Percentiles rank a stretch among this genome's conserved stretches.
phyloP scores from a whole-genome alignment of 2,329 filamentous ascomycete species.

The Aureobasidium sp. region DNA sequence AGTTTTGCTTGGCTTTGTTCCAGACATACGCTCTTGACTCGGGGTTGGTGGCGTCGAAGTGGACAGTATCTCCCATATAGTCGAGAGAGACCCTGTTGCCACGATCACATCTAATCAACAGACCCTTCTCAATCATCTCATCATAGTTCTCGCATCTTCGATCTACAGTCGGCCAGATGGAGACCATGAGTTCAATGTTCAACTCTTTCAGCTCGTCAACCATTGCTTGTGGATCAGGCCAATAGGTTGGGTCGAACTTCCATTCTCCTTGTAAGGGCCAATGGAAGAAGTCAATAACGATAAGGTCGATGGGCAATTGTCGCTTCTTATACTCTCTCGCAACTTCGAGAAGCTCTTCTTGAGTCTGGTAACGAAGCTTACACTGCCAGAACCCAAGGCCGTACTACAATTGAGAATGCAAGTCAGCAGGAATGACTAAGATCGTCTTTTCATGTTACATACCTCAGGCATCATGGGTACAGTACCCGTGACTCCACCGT shows the following conservation, averaged over 20 bases:
- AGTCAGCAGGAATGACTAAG: slow-evolving; percentile 36
- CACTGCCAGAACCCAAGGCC: slow-evolving; percentile 64
- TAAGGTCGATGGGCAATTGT: slow-evolving; percentile 54
- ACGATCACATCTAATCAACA: slow-evolving; percentile 54
- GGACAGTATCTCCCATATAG: slow-evolving; percentile 51
- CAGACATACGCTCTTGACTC: slow-evolving; percentile 53
- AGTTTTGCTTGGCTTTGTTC: slow-evolving; percentile 53
- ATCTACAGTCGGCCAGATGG: slow-evolving; percentile 63
- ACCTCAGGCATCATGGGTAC: slow-evolving; percentile 58
- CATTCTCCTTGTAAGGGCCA: slow-evolving; percentile 62
- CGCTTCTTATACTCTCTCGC: slow-evolving; percentile 53
- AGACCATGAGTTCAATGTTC: slow-evolving; percentile 60
- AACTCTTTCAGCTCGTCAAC: slow-evolving; percentile 52
- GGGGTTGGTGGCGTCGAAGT: slow-evolving; percentile 60
- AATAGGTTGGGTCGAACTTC: slow-evolving; percentile 58
- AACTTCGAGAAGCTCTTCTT: slow-evolving; percentile 55
- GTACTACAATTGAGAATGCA: neutral
- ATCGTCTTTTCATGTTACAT: slow-evolving; percentile 35
- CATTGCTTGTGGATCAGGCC: slow-evolving; percentile 61
- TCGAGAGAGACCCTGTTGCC: slow-evolving; percentile 54
- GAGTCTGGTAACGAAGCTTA: slow-evolving; percentile 59
- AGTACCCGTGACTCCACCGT: slow-evolving; percentile 50
- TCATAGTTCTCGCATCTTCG: slow-evolving; percentile 51
- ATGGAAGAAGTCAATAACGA: slow-evolving; percentile 64
- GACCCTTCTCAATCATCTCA: slow-evolving; percentile 55